A percentile compares a stretch with the other conserved stretches of the same genome.
Conservation (phyloP, 352 stramenopile genomes). For the Globisporangium perplexum region DNA sequence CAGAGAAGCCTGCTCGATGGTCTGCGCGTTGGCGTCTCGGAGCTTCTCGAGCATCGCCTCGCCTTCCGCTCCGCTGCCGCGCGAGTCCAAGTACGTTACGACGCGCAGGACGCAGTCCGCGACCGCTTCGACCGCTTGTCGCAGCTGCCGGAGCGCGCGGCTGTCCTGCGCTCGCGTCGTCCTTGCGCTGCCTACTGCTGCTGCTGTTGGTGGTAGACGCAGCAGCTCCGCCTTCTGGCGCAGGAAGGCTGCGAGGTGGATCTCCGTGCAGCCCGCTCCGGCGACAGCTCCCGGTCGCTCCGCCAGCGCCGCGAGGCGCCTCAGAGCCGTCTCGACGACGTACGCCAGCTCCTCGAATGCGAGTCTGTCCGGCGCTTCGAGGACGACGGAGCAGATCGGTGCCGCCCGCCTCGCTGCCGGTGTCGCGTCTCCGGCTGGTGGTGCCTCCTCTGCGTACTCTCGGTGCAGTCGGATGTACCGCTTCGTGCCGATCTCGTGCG, state of each 20-base stretch:
- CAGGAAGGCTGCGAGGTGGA: slow-evolving; percentile 38
- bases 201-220: neutral
- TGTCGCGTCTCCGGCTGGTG: neutral
- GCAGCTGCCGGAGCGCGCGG: slow-evolving; percentile 24
- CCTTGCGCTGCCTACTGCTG: neutral
- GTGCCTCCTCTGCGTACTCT: neutral
- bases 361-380: slow-evolving; percentile 26
- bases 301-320: slow-evolving; percentile 28
- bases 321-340: slow-evolving; percentile 30
- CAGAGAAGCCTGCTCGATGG: neutral
- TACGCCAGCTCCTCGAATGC: slow-evolving; percentile 46
- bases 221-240: slow-evolving; percentile 23
- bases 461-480: slow-evolving; percentile 28
- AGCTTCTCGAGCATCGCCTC: slow-evolving; percentile 21
- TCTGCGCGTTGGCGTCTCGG: slow-evolving; percentile 17
- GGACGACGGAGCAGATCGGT: slow-evolving; percentile 36
- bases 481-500: slow-evolving; percentile 26
- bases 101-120: slow-evolving; percentile 20
- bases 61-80: slow-evolving; percentile 8
- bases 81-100: slow-evolving; percentile 1
- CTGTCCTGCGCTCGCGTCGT: slow-evolving; percentile 1
- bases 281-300: slow-evolving; percentile 33
- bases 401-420: slow-evolving; percentile 5
- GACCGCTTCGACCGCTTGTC: slow-evolving; percentile 21
- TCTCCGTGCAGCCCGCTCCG: slow-evolving; percentile 43